A percentile compares a stretch with the other conserved stretches of the same genome.
These are phyloP conservation scores for Gremmenia infestans DNA, from an alignment of 2,329 filamentous ascomycete species.

Conservation along the genomic window DNA sequence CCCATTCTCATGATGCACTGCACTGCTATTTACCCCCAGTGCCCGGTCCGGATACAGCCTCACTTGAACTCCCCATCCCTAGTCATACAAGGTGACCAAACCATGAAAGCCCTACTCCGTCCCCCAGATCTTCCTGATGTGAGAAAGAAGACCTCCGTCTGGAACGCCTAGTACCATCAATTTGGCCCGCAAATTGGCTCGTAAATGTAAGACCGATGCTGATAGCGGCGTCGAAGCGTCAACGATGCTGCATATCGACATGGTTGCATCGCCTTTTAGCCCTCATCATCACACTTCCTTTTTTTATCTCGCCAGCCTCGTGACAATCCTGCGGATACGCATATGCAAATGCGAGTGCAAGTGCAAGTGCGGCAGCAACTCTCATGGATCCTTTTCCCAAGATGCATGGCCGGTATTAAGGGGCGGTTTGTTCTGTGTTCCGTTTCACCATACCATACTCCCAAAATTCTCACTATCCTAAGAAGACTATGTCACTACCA, in stretches of 20 bases:
- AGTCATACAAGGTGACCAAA: conserved; percentile 16
- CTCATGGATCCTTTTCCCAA: conserved; percentile 1
- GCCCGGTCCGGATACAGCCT: too few relatives aligned
- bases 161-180: conserved; percentile 5
- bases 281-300: conserved; percentile 3
- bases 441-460: conserved; percentile 8
- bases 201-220: not conserved
- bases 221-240: conserved; percentile 1
- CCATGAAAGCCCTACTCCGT: not conserved
- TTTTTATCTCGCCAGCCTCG: conserved; percentile 3
- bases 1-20: not conserved
- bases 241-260: not conserved
- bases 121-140: not conserved
- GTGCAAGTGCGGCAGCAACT: not conserved
- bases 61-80: conserved; percentile 11
- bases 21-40: not conserved
- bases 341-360: too few relatives aligned
- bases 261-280: conserved; percentile 2
- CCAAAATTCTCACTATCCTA: not conserved
- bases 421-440: not conserved
- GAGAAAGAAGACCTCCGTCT: not conserved
- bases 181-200: not conserved
- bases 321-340: conserved; percentile 7
- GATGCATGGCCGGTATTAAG: not conserved
- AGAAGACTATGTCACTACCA: conserved; percentile 20